phyloP scores from a whole-genome alignment of 1,284 basidiomycete genomes.

The Melanopsichium pennsylvanicum region DNA sequence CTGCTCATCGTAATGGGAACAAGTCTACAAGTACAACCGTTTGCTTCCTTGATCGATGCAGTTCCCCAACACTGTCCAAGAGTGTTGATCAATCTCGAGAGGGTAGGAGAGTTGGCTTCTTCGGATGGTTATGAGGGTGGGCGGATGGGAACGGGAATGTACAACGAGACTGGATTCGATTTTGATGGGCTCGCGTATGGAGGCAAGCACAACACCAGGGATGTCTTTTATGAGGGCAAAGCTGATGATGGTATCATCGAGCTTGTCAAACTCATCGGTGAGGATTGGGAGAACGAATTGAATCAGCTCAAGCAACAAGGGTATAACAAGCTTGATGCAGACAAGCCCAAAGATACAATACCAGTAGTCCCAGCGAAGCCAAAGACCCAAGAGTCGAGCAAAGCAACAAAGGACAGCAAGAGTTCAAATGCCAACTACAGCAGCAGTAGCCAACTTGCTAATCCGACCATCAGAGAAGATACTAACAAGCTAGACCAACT shows the following conservation, averaged over 20 bases:
- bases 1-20: slow-evolving; percentile 92
- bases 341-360: neutral
- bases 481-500: slow-evolving; percentile 22
- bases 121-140: slow-evolving; percentile 67
- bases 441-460: neutral
- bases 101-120: slow-evolving; percentile 68
- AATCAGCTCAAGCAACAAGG: slow-evolving; percentile 17
- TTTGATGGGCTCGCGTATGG: slow-evolving; percentile 53
- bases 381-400: neutral
- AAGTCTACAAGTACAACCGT: slow-evolving; percentile 76
- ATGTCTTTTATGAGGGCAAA: slow-evolving; percentile 56
- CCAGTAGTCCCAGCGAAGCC: neutral
- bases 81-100: slow-evolving; percentile 70
- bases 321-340: slow-evolving; percentile 10
- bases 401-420: neutral
- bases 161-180: slow-evolving; percentile 58
- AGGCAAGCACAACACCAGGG: slow-evolving; percentile 39
- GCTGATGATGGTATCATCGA: slow-evolving; percentile 51
- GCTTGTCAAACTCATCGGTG: slow-evolving; percentile 45
- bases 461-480: slow-evolving; percentile 20
- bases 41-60: slow-evolving; percentile 69
- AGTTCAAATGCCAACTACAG: neutral
- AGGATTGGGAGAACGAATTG: slow-evolving; percentile 48
- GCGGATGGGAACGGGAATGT: slow-evolving; percentile 43
- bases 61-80: slow-evolving; percentile 68